Conservation (phyloP, 192 early-diverging fungal species). For the Dispira parvispora region DNA sequence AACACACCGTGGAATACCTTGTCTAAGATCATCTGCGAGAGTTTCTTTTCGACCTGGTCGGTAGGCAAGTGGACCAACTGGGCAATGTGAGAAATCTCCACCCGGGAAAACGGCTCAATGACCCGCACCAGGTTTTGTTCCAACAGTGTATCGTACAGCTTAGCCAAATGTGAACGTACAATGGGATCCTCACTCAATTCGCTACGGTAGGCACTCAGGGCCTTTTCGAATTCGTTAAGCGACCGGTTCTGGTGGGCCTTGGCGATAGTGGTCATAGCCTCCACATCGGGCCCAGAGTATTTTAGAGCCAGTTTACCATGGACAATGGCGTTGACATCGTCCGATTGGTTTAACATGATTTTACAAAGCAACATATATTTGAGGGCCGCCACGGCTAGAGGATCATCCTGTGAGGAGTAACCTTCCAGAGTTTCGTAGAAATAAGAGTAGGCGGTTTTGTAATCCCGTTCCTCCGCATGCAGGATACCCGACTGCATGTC, state of each 20-base stretch:
- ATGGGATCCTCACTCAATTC: constrained; percentile 89
- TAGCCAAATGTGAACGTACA: constrained; percentile 78
- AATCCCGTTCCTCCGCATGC: constrained; percentile 98
- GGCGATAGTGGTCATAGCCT: constrained; percentile 88
- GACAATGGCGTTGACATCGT: constrained; percentile 83
- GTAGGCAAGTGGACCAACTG: constrained; percentile 83
- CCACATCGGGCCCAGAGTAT: constrained; percentile 75
- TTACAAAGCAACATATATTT: constrained; percentile 99
- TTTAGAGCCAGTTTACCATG: constrained; percentile 81
- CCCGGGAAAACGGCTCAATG: constrained; percentile 95
- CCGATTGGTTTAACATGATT: constrained; percentile 95
- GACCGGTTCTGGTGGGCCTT: constrained; percentile 93
- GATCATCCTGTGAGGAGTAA: constrained; percentile 73
- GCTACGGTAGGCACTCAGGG: constrained; percentile 65
- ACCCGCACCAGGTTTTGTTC: constrained; percentile 93
- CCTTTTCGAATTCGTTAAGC: constrained; percentile 89
- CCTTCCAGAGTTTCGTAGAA: constrained; percentile 98
- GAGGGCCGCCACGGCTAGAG: constrained; percentile 72
- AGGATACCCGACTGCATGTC: constrained; percentile 97
- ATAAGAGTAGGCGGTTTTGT: constrained; percentile 97
- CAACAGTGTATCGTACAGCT: constrained; percentile 88
- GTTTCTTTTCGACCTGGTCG: constrained; percentile 86
- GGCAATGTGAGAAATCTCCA: constrained; percentile 92
- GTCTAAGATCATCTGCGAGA: constrained; percentile 99
- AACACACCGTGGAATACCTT: constrained; percentile 88